A percentile compares a stretch with the other conserved stretches of the same genome.
These are phyloP conservation scores for Lycium ferocissimum DNA, from an alignment of 257 asterid species.

Conservation along the genomic window DNA sequence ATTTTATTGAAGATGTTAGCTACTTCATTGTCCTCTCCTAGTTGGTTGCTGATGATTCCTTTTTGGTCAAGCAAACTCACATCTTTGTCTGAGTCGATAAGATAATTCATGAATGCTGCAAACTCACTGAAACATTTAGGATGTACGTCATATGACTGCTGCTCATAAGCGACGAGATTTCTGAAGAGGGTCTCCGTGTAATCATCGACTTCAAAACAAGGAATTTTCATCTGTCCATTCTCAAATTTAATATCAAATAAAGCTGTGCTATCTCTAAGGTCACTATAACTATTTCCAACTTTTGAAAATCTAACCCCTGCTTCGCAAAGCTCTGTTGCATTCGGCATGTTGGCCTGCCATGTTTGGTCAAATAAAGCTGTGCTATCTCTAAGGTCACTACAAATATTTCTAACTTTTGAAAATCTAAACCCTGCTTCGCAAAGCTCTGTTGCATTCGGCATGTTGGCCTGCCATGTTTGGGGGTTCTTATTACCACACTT, in stretches of 20 bases:
- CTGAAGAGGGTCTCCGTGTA: too few species aligned
- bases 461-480: background rate
- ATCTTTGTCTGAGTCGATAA: slow-evolving; percentile 35
- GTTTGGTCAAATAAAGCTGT: too few species aligned
- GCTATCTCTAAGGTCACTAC: too few species aligned
- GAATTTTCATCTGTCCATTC: too few species aligned
- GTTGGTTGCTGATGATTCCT: background rate
- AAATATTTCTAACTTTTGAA: slow-evolving; percentile 13
- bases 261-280: too few species aligned
- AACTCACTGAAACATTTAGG: slow-evolving; percentile 26
- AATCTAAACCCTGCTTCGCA: slow-evolving; percentile 35
- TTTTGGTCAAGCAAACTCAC: background rate
- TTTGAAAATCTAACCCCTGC: too few species aligned
- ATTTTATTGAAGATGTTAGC: slow-evolving; percentile 31
- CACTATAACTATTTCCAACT: too few species aligned
- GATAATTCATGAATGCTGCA: slow-evolving; percentile 8
- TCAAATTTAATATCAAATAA: too few species aligned
- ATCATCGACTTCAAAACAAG: too few species aligned
- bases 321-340: too few species aligned
- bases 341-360: background rate
- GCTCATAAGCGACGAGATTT: too few species aligned
- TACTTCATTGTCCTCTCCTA: slow-evolving; percentile 27
- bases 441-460: slow-evolving; percentile 33
- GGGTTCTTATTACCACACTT: background rate
- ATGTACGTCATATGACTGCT: background rate